phyloP scores from a whole-genome alignment of 2,329 filamentous ascomycete species.

The Cladosporium sphaerospermum region DNA sequence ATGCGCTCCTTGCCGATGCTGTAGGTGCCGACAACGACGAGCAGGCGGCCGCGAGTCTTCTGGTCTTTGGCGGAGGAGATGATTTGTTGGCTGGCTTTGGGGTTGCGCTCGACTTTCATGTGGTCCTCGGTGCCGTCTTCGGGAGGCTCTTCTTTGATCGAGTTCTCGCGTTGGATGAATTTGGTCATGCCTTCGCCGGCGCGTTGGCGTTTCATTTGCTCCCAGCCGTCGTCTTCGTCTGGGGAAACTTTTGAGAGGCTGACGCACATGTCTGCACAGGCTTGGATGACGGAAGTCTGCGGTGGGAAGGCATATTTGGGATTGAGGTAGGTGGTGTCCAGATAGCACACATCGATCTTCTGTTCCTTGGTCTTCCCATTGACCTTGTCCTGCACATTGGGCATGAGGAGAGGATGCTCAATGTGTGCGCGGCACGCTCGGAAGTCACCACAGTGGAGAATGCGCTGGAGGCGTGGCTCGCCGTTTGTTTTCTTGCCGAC shows the following conservation, averaged over 20 bases:
- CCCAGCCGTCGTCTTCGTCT: constrained; percentile 51
- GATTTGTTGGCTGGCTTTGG: constrained; percentile 26
- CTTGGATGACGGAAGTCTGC: constrained; percentile 78
- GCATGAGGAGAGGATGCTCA: constrained; percentile 71
- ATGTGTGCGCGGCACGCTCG: constrained; percentile 82
- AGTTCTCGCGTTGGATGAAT: constrained; percentile 49
- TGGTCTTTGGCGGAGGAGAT: constrained; percentile 21
- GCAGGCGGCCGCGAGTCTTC: constrained; percentile 57
- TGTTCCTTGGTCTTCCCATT: constrained; percentile 71
- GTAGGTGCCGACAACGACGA: constrained; percentile 94
- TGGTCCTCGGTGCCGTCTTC: constrained; percentile 33
- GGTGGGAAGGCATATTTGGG: constrained; percentile 91
- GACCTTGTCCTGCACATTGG: constrained; percentile 63
- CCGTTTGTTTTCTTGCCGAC: constrained; percentile 53
- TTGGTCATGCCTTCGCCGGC: constrained; percentile 56
- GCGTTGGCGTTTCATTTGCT: constrained; percentile 49
- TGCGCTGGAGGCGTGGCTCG: constrained; percentile 59
- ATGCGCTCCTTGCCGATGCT: constrained; percentile 97
- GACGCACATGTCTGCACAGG: constrained; percentile 84
- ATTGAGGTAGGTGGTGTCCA: constrained; percentile 95
- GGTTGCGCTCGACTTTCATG: constrained; percentile 28
- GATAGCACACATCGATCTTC: constrained; percentile 89
- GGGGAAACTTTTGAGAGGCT: constrained; percentile 62
- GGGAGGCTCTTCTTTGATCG: constrained; percentile 33
- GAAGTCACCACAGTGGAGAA: constrained; percentile 95